Evolutionary conservation across 2,329 filamentous ascomycete genomes (phyloP), one percentile per base, ranked within the genome.

Genomic region (Cercospora sp.): DNA sequence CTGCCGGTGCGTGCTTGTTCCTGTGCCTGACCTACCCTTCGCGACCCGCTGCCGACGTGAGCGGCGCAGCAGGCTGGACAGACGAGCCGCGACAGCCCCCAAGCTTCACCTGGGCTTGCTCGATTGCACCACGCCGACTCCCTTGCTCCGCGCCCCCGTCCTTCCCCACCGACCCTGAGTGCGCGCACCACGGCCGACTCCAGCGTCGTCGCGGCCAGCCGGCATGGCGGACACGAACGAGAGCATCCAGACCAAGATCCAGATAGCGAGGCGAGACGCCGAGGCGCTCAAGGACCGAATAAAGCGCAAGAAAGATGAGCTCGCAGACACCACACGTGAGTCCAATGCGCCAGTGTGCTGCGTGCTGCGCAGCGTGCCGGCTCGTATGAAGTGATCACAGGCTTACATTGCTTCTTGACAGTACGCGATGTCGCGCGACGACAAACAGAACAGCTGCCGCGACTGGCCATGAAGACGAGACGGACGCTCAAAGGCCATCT

Each of bases 281-380:
- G 95, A 98, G 86, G 94, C 92, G 64, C 98, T 70, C 45, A 70
- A 70, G 66, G 69, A 70, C 66, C 61, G 69, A 53, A 71, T 72
- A 67, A 89, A 98, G 97, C 90, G 94, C 84, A 97, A 97, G 89
- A 98, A 98, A 91, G 95, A 99, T 88, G 95, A 98, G 84, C 88
- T 99, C 76, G 94, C 94, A 80, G 95, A 99, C 83, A 97, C 94
- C 72, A 96, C 94, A 79, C 90, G 95, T 99, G 89, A 88, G 94
- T 83, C 51, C 61, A 55, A 72, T 71, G 67, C 67, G 68, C 57
- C 59, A 37, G 55, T 61, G 26, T 32, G 21, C 51, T 57, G 51
- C 62, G 49, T 55, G 49, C 30, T 76, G 40, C 49, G 40, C 61
- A 72, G 61, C 26, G 53, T 30, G 34, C 55, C 21, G 28, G 43